Percentiles rank a stretch among this genome's conserved stretches.
These are phyloP conservation scores for Phytopythium kandeliae DNA, from an alignment of 352 stramenopile genomes.

Conservation along the genomic window DNA sequence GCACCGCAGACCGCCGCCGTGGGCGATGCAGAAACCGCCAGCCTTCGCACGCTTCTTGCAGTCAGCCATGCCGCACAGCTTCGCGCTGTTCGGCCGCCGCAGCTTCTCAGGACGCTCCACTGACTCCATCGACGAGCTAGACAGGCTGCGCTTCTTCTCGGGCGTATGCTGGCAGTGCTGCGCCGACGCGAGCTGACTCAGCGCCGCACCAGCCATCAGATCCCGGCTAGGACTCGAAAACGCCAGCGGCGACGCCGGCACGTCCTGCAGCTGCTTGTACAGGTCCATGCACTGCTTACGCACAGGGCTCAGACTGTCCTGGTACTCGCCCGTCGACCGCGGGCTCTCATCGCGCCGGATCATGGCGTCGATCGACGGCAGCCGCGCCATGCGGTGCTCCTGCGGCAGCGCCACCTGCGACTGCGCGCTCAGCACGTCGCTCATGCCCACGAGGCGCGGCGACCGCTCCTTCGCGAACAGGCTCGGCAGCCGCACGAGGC, in stretches of 20 bases:
- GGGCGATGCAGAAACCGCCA: constrained; percentile 74
- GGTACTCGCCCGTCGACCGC: constrained; percentile 4
- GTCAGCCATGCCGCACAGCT: constrained; percentile 67
- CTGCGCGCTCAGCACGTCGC: constrained; percentile 42
- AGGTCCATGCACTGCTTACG: constrained; percentile 64
- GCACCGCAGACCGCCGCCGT: constrained; percentile 73
- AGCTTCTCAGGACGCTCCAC: constrained; percentile 22
- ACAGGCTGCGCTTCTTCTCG: constrained; percentile 18
- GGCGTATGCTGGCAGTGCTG: constrained; percentile 2
- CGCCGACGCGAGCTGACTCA: constrained; percentile 34
- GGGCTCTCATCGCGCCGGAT: constrained; percentile 48
- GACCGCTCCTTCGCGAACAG: constrained; percentile 47
- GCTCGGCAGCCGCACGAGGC: constrained; percentile 41
- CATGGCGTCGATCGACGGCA: constrained; percentile 64
- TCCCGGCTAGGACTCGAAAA: constrained; percentile 16
- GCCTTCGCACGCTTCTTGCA: constrained; percentile 81
- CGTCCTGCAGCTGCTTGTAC: constrained; percentile 51
- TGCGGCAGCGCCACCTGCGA: constrained; percentile 23
- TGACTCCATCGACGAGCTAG: constrained; percentile 3
- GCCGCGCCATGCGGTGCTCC: constrained; percentile 28
- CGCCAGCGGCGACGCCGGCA: constrained; percentile 14
- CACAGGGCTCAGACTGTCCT: constrained; percentile 36
- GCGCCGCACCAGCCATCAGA: constrained; percentile 33
- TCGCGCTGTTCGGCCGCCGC: constrained; percentile 56
- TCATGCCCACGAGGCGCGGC: constrained; percentile 56